Base-by-base conservation (phyloP, 352 stramenopile species). In the Pythium dissotocum region DNA sequence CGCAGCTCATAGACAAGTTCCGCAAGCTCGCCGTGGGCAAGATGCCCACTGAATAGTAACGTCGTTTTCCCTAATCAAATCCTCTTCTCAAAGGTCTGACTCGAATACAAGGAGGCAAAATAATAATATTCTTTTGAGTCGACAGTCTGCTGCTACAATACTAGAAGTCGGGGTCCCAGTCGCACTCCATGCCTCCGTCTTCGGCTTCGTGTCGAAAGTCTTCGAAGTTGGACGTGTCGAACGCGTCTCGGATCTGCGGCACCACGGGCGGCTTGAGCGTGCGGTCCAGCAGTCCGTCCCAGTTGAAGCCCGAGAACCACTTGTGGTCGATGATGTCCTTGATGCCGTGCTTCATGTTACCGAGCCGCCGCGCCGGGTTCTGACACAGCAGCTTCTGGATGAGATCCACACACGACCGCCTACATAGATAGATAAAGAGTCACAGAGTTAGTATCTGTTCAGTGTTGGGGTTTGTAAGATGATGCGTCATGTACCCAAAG, bases 311-410 rank as follows among this genome's bases (percentile, higher is more conserved):
- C 3, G 80, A 78, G 52, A 94, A 94, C 85, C 85, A 94, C 62
- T 88, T 85, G 74, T 92, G 85, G 58, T 92, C 90, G 59, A 94
- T 87, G 40, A 94, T 94, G 53, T 94, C 85, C 56, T 90, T 88
- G 59, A 94, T 90, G 14, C 85, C 83, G 54, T 94, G 75, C 71
- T 94, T 94, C 79, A 92, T 90, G 71, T 92, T 94, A 30, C 85
- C 85, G 18, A 94, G 72, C 49, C 85, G 76, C 46, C 85, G 63
- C n/a, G 81, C 83, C 18, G 85, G 83, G 46, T 89, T 94, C 62
- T 91, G 82, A 35, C 77, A 83, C 12, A 98, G 75, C 35, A 98
- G 72, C 58, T 96, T 96, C 58, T 97, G 90, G 24, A 98, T 78
- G n/a, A 97, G 75, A 59, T 97, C 87, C 56, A 90, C 80, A 68